phyloP scores from a whole-genome alignment of 164 flowering plant genomes.

The Annona cherimola region DNA sequence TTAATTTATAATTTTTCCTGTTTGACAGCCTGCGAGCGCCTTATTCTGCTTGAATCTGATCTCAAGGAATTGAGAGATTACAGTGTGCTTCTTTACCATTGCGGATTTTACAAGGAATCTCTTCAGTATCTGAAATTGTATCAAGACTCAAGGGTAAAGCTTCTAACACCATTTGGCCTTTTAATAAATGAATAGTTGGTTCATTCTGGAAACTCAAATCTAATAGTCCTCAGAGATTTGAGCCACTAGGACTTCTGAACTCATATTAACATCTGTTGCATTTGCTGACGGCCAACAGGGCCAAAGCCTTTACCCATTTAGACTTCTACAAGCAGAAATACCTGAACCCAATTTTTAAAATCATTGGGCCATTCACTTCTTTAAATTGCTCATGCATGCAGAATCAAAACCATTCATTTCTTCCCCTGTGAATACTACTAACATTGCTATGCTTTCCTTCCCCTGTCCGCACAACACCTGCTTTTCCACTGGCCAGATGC shows the following conservation, averaged over 20 bases:
- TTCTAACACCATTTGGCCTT: constrained; percentile 4
- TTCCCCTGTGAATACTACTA: neutral
- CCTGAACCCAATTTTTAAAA: neutral
- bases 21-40: constrained; percentile 80
- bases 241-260: neutral
- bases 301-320: neutral
- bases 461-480: neutral
- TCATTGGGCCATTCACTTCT: neutral
- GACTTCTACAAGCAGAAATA: neutral
- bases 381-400: neutral
- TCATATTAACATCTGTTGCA: neutral
- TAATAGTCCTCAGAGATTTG: neutral
- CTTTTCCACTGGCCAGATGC: neutral
- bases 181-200: neutral
- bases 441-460: neutral
- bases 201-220: neutral
- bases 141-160: constrained; percentile 38
- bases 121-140: constrained; percentile 51
- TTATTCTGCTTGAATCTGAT: constrained; percentile 50
- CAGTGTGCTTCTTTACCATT: constrained; percentile 76
- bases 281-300: neutral
- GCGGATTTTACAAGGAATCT: constrained; percentile 62
- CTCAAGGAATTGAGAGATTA: constrained; percentile 68
- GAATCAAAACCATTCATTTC: neutral
- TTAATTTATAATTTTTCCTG: neutral